Evolutionary conservation across 495 filamentous ascomycete species (phyloP), one percentile per base, ranked within the genome.

Genomic region (Chlorociboria aeruginascens): DNA sequence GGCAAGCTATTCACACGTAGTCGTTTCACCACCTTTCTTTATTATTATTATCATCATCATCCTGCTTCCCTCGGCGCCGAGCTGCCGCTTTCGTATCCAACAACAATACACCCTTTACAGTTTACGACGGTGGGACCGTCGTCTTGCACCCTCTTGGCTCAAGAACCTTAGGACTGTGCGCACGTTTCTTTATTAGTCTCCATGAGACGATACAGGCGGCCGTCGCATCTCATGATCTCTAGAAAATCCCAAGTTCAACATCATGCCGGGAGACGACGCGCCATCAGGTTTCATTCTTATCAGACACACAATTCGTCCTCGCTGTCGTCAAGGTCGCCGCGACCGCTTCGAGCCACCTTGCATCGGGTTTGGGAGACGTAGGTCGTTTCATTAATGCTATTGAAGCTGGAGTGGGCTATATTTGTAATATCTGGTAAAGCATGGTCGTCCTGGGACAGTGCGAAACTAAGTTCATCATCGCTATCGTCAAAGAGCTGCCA

Each of bases 271-370:
- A 40, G 20, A 40, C 10, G 16, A 40, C 16, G 38, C 12, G 20
- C 8, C 8, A 13, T 33, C 29, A 11, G n/a, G 12, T 45, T 32
- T 10, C 11, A 12, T 12, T 37, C 6, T 7, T 1, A 20, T 56
- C 51, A 67, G 41, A 63, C 57, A 34, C 64, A 60, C 34, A 68
- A 60, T 55, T 68, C 66, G 34, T 69, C 66, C 30, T 66, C 66
- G 46, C 64, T 66, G 25, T 54, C 58, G 20, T 32, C 45, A 40
- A 38, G 41, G 36, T 25, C 20, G 4, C 2, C 20, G 20, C 20
- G 25, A n/a, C 11, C 20, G 4, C 4, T 25, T 2, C 4, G 1
- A 25, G 20, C 20, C 20, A 25, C 4, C 20, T 25, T 25, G 20
- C 20, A 25, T 25, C 4, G 20, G 20, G 1, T 25, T 25, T 25